Evolutionary conservation across 768 basidiomycete genomes (phyloP), one percentile per base, ranked within the genome.

Genomic region (Russula abietina): DNA sequence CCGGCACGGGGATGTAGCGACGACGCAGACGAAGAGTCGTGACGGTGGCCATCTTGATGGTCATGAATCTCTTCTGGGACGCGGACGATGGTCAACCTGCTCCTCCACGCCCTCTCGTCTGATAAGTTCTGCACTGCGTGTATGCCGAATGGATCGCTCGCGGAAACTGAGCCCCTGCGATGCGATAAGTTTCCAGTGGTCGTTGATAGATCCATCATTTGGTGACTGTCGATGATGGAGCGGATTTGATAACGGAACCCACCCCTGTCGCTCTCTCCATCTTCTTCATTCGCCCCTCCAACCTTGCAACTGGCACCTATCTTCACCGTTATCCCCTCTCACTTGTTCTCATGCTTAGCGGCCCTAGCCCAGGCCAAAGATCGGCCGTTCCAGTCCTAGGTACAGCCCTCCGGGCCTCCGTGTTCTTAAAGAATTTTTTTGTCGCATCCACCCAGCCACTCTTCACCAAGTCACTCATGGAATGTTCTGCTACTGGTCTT

Each of bases 11-110:
- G 57, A 26, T 59, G 56, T 16, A 22, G 24, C 32, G 57, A 39
- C 11, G 62, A 32, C 11, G 36, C 36, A 36, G 36, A 12, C 19
- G 48, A 30, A 16, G 46, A 45, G 26, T 53, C 61, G 17, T 24
- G 16, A 9, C 49, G 61, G 28, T 45, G 48, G n/a, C 19, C 45
- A 24, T 62, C 48, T 16, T 38, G 45, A 38, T 38, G 41, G 19
- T 64, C 52, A 22, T 33, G 52, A 22, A 11, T 22, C 12, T 62
- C 61, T 16, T 66, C 65, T 58, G 57, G 55, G n/a, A 67, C 54
- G 16, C 65, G 65, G 33, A 66, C 57, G 17, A 67, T 66, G 36
- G 64, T 57, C 43, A 67, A 55, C 33, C 65, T 67, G 50, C 65
- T 67, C 41, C 50, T 59, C n/a, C 62, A 19, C 4, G 54, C 55